Evolutionary conservation across 345 rosid species (phyloP).

Genomic region (Melaleuca alternifolia): DNA sequence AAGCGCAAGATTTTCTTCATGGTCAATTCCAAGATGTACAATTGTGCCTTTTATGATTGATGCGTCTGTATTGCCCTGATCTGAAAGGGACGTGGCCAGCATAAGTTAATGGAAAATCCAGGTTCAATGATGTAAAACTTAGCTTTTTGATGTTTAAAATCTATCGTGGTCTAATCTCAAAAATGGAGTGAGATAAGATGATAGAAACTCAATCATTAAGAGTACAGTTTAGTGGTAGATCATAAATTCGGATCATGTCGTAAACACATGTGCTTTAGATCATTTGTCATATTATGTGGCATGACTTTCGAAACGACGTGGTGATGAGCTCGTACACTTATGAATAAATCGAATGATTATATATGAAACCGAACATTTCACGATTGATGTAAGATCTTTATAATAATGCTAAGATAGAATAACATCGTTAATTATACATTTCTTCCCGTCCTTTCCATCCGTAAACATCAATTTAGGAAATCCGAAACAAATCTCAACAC

Average conservation of each 20-base stretch:
- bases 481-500: background rate
- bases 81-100: background rate
- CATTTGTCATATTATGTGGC: rapidly evolving
- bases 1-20: background rate
- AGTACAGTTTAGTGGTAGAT: background rate
- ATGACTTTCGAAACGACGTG: rapidly evolving
- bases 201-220: background rate
- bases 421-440: background rate
- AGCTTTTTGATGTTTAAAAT: background rate
- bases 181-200: background rate
- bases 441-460: background rate
- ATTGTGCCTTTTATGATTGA: background rate
- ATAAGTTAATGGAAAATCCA: background rate
- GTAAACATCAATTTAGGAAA: background rate
- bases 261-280: rapidly evolving
- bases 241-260: background rate
- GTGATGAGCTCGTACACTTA: background rate
- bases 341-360: background rate
- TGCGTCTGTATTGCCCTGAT: background rate
- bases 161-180: background rate
- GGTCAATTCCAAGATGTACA: background rate
- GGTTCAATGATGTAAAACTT: background rate
- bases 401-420: background rate
- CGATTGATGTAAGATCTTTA: background rate
- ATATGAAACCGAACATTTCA: background rate